phyloP scores from a whole-genome alignment of 352 stramenopile genomes.

The Phytophthora pistaciae region DNA sequence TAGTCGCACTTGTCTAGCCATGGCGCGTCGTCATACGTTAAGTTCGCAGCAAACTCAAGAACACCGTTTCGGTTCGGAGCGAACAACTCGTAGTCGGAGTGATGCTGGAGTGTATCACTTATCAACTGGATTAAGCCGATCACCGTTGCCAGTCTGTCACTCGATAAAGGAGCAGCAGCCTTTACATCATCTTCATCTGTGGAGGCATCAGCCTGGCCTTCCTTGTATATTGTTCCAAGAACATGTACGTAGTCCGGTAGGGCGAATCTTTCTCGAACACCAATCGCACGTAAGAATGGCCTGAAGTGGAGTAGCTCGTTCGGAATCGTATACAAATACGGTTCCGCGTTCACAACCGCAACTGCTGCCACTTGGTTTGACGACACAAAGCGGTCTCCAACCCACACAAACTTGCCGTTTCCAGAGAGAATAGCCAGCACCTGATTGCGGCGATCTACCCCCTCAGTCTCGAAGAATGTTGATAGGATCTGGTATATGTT shows the following conservation, averaged over 20 bases:
- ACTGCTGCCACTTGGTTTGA: slow-evolving; percentile 60
- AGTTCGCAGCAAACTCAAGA: slow-evolving; percentile 49
- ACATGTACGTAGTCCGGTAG: slow-evolving; percentile 68
- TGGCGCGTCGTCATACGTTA: slow-evolving; percentile 76
- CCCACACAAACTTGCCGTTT: slow-evolving; percentile 67
- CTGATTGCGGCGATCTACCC: slow-evolving; percentile 19
- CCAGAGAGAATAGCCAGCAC: slow-evolving; percentile 51
- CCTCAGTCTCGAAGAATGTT: slow-evolving; percentile 63
- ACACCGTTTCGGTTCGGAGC: slow-evolving; percentile 56
- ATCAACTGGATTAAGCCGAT: slow-evolving; percentile 78
- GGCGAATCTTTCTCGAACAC: slow-evolving; percentile 67
- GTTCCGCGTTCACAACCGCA: slow-evolving; percentile 63
- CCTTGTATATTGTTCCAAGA: slow-evolving; percentile 60
- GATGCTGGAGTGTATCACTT: slow-evolving; percentile 65
- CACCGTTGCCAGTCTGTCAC: slow-evolving; percentile 56
- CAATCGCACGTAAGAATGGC: slow-evolving; percentile 66
- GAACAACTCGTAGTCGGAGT: slow-evolving; percentile 66
- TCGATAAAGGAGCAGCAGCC: slow-evolving; percentile 32
- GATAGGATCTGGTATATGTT: slow-evolving; percentile 67
- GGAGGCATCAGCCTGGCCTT: slow-evolving; percentile 30
- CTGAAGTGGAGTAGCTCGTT: slow-evolving; percentile 75
- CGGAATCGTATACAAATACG: slow-evolving; percentile 69
- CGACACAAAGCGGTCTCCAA: slow-evolving; percentile 65
- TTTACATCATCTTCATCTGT: slow-evolving; percentile 14
- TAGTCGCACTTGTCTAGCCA: slow-evolving; percentile 69